Conservation (phyloP, 2,329 filamentous ascomycete species). For the Botrytis tulipae region DNA sequence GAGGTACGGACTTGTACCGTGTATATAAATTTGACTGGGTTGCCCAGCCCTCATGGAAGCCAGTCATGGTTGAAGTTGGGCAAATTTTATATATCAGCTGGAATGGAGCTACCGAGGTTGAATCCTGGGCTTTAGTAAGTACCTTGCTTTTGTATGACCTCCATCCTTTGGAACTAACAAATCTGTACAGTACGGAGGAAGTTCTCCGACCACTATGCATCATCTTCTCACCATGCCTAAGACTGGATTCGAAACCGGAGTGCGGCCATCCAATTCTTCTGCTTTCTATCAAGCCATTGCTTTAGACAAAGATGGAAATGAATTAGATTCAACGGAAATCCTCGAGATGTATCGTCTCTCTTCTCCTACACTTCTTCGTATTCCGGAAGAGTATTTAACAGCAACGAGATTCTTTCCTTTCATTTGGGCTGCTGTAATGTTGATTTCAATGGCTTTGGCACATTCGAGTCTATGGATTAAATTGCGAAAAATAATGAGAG, state of each 20-base stretch:
- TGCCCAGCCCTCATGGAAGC: slow-evolving; percentile 33
- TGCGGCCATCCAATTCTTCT: background rate
- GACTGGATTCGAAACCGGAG: background rate
- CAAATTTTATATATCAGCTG: slow-evolving; percentile 37
- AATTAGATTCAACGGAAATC: slow-evolving; percentile 6
- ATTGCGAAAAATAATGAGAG: background rate
- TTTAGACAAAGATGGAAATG: slow-evolving; percentile 2
- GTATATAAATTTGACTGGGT: slow-evolving; percentile 35
- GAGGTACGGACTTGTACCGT: slow-evolving; percentile 32
- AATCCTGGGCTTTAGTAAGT: slow-evolving; percentile 26
- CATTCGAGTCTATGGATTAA: background rate
- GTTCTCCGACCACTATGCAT: background rate
- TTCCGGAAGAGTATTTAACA: background rate
- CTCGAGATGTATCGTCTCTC: slow-evolving; percentile 2
- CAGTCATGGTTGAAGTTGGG: slow-evolving; percentile 28
- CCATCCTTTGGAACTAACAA: background rate
- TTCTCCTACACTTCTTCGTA: background rate
- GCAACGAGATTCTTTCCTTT: background rate
- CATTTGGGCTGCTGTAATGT: background rate
- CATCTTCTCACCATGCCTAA: background rate
- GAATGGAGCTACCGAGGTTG: slow-evolving; percentile 40
- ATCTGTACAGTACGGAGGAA: background rate
- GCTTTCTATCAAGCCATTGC: slow-evolving; percentile 7
- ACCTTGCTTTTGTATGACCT: background rate
- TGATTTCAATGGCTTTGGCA: background rate